phyloP scores from a whole-genome alignment of 2,329 filamentous ascomycete genomes.

The Trichocomaceae sp. region DNA sequence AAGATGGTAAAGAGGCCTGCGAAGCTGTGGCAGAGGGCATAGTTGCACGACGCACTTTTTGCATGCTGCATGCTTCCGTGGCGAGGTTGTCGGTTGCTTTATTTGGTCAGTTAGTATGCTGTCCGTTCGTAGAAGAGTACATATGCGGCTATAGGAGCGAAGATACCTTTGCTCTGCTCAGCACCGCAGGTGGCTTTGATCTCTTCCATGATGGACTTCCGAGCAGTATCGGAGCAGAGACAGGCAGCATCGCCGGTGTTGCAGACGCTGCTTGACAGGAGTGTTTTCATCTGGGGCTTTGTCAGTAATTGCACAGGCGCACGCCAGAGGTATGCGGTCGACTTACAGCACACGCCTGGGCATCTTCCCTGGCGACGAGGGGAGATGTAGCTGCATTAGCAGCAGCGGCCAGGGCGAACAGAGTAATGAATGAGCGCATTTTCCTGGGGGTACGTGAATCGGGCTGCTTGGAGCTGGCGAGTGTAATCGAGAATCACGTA shows the following conservation, averaged over 20 bases:
- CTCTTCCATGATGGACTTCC: constrained; percentile 9
- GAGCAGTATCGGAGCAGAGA: constrained; percentile 10
- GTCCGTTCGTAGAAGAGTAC: too few species aligned
- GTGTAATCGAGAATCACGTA: too few species aligned
- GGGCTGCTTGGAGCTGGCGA: not conserved
- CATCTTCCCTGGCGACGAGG: constrained; percentile 5
- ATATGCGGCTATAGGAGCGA: too few species aligned
- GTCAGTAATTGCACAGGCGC: not conserved
- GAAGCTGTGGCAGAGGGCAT: constrained; percentile 7
- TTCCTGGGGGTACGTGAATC: not conserved
- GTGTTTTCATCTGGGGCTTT: constrained; percentile 4
- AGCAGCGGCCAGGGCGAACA: constrained; percentile 10
- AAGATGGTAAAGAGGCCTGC: constrained; percentile 4
- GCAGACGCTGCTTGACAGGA: constrained; percentile 10
- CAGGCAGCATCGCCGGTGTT: constrained; percentile 13
- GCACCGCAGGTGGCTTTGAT: constrained; percentile 9
- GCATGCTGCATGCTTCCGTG: constrained; percentile 6
- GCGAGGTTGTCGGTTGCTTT: constrained; percentile 8
- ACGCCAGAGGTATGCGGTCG: not conserved
- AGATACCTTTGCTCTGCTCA: constrained; percentile 8
- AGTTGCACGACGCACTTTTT: constrained; percentile 8
- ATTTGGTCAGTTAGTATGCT: not conserved
- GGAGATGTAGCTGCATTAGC: constrained; percentile 7
- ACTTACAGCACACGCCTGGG: constrained; percentile 9
- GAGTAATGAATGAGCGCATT: constrained; percentile 8